These are phyloP conservation scores for Ochetophila trinervis DNA, from an alignment of 306 rosid genomes.

Conservation along the genomic window DNA sequence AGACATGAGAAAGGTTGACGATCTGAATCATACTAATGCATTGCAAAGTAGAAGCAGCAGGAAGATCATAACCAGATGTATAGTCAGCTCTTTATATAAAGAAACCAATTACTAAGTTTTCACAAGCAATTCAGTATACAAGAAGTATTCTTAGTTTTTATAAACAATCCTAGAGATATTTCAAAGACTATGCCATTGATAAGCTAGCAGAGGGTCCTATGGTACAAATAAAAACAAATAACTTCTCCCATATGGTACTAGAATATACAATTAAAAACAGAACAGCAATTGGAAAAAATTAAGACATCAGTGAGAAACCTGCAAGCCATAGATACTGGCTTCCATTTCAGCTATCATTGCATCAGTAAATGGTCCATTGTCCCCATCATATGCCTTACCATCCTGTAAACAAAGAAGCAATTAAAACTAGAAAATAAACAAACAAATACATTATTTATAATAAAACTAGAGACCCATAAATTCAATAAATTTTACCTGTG, in stretches of 20 bases:
- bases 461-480: constrained; percentile 18
- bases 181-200: not conserved
- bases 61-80: not conserved
- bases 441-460: not conserved
- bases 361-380: constrained; percentile 49
- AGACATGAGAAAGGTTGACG: too few species aligned
- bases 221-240: not conserved
- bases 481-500: constrained; percentile 46
- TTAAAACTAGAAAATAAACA: not conserved
- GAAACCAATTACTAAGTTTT: not conserved
- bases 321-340: constrained; percentile 76
- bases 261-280: not conserved
- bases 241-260: not conserved
- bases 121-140: not conserved
- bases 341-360: constrained; percentile 80
- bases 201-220: not conserved
- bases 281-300: constrained; percentile 17
- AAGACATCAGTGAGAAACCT: constrained; percentile 49
- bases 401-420: constrained; percentile 45
- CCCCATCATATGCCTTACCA: constrained; percentile 42
- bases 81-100: not conserved
- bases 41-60: not conserved
- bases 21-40: too few species aligned
- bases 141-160: too few species aligned
- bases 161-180: not conserved